Percentiles rank a stretch among this genome's conserved stretches.
Evolutionary conservation across 768 basidiomycete genomes (phyloP).

Genomic region (Lentinula sp.): DNA sequence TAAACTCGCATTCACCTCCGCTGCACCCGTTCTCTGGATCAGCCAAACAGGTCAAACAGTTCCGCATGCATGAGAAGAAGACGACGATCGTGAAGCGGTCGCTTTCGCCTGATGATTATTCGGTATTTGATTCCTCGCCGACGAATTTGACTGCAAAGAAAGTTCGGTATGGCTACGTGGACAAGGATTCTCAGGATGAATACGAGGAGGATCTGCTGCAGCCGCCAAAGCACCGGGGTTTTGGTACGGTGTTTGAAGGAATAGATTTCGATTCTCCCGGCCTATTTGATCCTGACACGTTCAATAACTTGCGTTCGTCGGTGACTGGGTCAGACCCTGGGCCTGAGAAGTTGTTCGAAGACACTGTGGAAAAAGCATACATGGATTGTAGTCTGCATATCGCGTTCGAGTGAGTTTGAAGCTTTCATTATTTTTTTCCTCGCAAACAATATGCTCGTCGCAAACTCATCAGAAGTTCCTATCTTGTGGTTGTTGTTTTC

Average conservation of each 20-base stretch:
- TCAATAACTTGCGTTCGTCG: neutral
- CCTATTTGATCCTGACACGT: neutral
- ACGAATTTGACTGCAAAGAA: neutral
- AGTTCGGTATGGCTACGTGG: neutral
- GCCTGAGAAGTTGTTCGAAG: neutral
- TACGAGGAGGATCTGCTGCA: neutral
- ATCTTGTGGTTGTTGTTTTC: too few species aligned
- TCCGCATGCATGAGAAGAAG: slow-evolving; percentile 38
- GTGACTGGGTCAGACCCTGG: neutral
- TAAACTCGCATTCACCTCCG: slow-evolving; percentile 8
- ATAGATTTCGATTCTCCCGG: neutral
- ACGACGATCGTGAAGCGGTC: neutral
- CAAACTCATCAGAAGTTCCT: too few species aligned
- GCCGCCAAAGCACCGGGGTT: neutral
- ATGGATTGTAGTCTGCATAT: slow-evolving; percentile 20
- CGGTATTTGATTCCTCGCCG: neutral
- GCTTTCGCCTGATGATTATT: neutral
- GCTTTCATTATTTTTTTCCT: neutral
- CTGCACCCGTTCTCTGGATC: slow-evolving; percentile 57
- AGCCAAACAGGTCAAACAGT: slow-evolving; percentile 36
- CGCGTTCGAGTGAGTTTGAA: slow-evolving; percentile 43
- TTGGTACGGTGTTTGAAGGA: neutral
- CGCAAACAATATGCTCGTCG: neutral
- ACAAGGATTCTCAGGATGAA: neutral
- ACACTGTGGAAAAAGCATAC: slow-evolving; percentile 19